Evolutionary conservation across 192 early-diverging fungal species (phyloP).

Genomic region (Gaertneriomyces sp.): DNA sequence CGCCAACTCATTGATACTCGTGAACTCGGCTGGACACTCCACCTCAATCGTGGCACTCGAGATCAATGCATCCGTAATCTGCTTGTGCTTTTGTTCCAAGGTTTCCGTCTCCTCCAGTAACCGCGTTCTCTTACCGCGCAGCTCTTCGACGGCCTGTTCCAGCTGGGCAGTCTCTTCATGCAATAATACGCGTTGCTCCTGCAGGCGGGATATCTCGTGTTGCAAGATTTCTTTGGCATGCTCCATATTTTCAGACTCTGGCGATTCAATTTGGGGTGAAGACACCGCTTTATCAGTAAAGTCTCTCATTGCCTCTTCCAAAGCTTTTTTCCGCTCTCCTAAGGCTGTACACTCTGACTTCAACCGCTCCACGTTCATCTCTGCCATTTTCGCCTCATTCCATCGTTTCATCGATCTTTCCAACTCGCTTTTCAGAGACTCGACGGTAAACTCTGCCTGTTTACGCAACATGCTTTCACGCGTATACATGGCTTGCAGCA

Average conservation of each 20-base stretch:
- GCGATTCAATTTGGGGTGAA: slow-evolving; percentile 2
- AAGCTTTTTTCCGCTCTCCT: slow-evolving; percentile 1
- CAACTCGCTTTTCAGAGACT: slow-evolving; percentile 10
- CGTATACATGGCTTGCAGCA: slow-evolving; percentile 3
- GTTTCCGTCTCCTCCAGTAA: slow-evolving; percentile 12
- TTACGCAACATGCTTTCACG: slow-evolving; percentile 12
- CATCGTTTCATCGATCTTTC: not conserved
- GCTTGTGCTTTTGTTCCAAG: slow-evolving; percentile 7
- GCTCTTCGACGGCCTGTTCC: slow-evolving; percentile 5
- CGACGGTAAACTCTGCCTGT: slow-evolving; percentile 19
- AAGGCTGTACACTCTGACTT: slow-evolving; percentile 11
- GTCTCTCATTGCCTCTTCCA: slow-evolving; percentile 14
- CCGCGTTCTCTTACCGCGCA: slow-evolving; percentile 8
- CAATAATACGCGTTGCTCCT: slow-evolving; percentile 18
- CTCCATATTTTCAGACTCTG: slow-evolving; percentile 2
- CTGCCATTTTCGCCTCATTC: slow-evolving; percentile 3
- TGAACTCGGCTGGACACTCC: not conserved
- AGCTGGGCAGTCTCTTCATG: slow-evolving; percentile 6
- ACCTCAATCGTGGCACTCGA: slow-evolving; percentile 6
- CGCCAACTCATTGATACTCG: not conserved
- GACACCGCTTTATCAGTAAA: too few species aligned
- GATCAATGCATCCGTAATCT: slow-evolving; percentile 17
- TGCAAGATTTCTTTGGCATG: too few species aligned
- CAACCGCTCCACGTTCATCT: slow-evolving; percentile 5
- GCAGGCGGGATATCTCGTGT: too few species aligned